A percentile compares a stretch with the other conserved stretches of the same genome.
Conservation (phyloP, 768 basidiomycete species). For the Mycena metata region DNA sequence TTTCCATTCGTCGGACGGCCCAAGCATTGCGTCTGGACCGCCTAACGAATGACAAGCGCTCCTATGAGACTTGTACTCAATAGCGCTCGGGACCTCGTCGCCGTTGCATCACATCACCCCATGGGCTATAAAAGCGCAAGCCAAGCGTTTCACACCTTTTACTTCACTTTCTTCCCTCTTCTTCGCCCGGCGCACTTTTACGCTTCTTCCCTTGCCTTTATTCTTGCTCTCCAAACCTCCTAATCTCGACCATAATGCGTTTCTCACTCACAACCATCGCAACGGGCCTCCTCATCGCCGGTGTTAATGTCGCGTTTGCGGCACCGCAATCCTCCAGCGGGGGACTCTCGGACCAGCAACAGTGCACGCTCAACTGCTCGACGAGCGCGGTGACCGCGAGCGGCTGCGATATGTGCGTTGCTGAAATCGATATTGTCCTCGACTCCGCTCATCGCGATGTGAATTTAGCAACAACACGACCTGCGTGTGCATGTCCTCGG, state of each 20-base stretch:
- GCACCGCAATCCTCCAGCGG: background rate
- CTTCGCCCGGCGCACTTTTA: background rate
- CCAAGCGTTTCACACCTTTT: no score
- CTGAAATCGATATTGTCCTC: background rate
- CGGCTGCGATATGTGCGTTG: constrained; percentile 4
- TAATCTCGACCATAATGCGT: background rate
- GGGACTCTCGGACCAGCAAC: background rate
- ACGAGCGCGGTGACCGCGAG: background rate
- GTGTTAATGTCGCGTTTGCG: background rate
- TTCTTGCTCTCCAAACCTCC: background rate
- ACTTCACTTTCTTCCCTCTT: no score
- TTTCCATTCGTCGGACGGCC: no score
- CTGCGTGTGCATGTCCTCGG: constrained; percentile 14
- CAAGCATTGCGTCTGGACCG: no score
- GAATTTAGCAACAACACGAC: background rate
- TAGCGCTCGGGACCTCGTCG: no score
- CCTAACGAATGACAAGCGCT: no score
- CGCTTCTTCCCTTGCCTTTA: background rate
- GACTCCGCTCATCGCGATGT: background rate
- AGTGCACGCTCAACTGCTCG: constrained; percentile 13
- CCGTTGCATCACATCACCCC: no score
- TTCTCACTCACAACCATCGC: background rate
- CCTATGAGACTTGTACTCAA: no score
- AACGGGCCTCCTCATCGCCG: constrained; percentile 8
- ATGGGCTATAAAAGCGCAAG: no score